Percentiles rank a stretch among this genome's conserved stretches.
Evolutionary conservation across 805 yeast genomes (phyloP).

Genomic region (Allodekkera sacchari): DNA sequence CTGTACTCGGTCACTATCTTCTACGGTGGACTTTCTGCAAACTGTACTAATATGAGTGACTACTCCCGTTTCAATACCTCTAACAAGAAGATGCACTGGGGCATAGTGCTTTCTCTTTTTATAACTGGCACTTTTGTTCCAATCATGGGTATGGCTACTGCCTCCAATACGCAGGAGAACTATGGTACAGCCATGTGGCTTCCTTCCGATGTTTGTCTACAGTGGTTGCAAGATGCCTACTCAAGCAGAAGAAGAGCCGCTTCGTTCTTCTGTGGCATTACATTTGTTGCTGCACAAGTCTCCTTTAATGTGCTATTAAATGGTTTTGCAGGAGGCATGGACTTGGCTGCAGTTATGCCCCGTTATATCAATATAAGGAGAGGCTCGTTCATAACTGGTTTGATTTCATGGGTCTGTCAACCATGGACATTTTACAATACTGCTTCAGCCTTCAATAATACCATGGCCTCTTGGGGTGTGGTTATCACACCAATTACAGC

Average conservation of each 20-base stretch:
- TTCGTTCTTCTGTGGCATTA: conserved; percentile 33
- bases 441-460: conserved; percentile 28
- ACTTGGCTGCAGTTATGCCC: conserved; percentile 36
- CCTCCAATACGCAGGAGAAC: too few relatives aligned
- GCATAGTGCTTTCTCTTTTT: conserved; percentile 27
- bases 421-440: conserved; percentile 31
- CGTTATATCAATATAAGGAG: conserved; percentile 31
- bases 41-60: conserved; percentile 26
- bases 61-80: conserved; percentile 22
- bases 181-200: conserved; percentile 35
- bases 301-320: conserved; percentile 28
- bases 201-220: conserved; percentile 31
- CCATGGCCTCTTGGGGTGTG: conserved; percentile 61
- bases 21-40: conserved; percentile 30
- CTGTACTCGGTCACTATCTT: conserved; percentile 28
- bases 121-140: too few relatives aligned
- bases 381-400: conserved; percentile 33
- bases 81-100: conserved; percentile 9
- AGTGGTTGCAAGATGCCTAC: conserved; percentile 31
- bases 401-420: conserved; percentile 24
- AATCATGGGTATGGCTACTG: conserved; percentile 35
- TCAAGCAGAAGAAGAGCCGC: conserved; percentile 34
- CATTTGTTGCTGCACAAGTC: conserved; percentile 30
- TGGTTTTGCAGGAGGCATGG: conserved; percentile 39
- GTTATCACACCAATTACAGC: conserved; percentile 71